A percentile compares a stretch with the other conserved stretches of the same genome.
phyloP scores from a whole-genome alignment of 1,284 basidiomycete species.

The Apiotrichum montevideense region DNA sequence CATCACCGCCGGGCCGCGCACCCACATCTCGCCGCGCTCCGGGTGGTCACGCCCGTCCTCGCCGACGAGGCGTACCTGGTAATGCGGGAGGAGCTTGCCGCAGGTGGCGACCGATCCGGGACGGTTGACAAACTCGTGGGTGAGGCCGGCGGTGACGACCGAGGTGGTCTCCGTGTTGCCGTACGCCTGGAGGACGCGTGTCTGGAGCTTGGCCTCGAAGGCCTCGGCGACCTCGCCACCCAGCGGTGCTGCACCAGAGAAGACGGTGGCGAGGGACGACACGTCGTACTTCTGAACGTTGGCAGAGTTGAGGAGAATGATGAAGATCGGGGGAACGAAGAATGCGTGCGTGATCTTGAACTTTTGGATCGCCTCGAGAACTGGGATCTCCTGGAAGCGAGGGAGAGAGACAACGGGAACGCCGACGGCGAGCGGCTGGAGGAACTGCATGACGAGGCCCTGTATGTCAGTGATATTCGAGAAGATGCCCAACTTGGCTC shows the following conservation, averaged over 20 bases:
- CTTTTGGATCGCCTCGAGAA: slow-evolving; percentile 62
- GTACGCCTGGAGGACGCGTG: slow-evolving; percentile 39
- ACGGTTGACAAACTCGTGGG: slow-evolving; percentile 20
- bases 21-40: slow-evolving; percentile 70
- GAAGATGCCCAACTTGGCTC: too few relatives aligned
- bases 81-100: slow-evolving; percentile 68
- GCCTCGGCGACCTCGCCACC: slow-evolving; percentile 46
- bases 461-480: too few relatives aligned
- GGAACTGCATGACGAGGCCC: slow-evolving; percentile 47
- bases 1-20: slow-evolving; percentile 72
- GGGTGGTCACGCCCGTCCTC: slow-evolving; percentile 45
- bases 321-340: slow-evolving; percentile 78
- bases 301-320: slow-evolving; percentile 50
- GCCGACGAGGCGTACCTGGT: slow-evolving; percentile 66
- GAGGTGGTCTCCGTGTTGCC: slow-evolving; percentile 50
- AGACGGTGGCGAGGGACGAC: slow-evolving; percentile 57
- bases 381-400: slow-evolving; percentile 54
- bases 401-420: slow-evolving; percentile 62
- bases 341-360: slow-evolving; percentile 60
- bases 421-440: slow-evolving; percentile 58
- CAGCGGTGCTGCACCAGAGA: slow-evolving; percentile 78
- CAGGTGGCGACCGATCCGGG: slow-evolving; percentile 60
- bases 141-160: slow-evolving; percentile 24
- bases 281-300: slow-evolving; percentile 65
- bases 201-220: slow-evolving; percentile 22